Percentiles rank a stretch among this genome's conserved stretches.
Evolutionary conservation across 169 alveolate genomes (phyloP).

Genomic region (Eimeria praecox): DNA sequence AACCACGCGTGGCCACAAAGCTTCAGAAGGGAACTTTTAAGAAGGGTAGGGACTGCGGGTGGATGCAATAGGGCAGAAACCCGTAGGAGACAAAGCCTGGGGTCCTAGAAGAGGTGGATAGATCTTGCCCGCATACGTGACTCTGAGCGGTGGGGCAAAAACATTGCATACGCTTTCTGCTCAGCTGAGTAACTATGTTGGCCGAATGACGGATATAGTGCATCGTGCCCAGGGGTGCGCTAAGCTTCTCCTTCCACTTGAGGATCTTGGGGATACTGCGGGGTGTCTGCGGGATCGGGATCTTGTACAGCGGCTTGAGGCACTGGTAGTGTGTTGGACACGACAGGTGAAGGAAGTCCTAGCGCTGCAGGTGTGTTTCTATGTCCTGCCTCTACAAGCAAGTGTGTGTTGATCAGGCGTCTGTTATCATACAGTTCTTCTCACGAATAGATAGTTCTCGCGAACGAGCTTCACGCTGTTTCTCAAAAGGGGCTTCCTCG

Average conservation of each 20-base stretch:
- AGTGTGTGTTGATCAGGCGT: not conserved
- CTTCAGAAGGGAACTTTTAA: constrained; percentile 34
- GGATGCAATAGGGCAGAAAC: not conserved
- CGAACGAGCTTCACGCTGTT: not conserved
- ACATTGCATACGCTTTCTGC: not conserved
- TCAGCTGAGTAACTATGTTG: constrained; percentile 46
- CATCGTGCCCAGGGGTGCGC: constrained; percentile 74
- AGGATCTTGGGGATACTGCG: constrained; percentile 92
- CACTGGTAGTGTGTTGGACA: constrained; percentile 95
- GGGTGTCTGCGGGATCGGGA: constrained; percentile 95
- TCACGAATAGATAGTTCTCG: not conserved
- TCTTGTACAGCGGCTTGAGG: constrained; percentile 94
- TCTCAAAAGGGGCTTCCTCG: not conserved
- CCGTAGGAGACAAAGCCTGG: not conserved
- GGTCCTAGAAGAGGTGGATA: not conserved
- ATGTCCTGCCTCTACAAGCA: not conserved
- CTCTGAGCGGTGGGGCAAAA: not conserved
- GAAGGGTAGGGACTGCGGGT: not conserved
- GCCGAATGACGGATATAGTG: constrained; percentile 67
- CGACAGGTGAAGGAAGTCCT: constrained; percentile 96
- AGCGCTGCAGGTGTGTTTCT: constrained; percentile 89
- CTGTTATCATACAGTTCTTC: not conserved
- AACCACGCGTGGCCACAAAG: constrained; percentile 69
- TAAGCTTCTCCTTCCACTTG: constrained; percentile 91
- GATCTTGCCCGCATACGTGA: not conserved